Evolutionary conservation across 2,329 filamentous ascomycete genomes (phyloP), one percentile per base, ranked within the genome.

Genomic region (Trichoderma cornu-damae): DNA sequence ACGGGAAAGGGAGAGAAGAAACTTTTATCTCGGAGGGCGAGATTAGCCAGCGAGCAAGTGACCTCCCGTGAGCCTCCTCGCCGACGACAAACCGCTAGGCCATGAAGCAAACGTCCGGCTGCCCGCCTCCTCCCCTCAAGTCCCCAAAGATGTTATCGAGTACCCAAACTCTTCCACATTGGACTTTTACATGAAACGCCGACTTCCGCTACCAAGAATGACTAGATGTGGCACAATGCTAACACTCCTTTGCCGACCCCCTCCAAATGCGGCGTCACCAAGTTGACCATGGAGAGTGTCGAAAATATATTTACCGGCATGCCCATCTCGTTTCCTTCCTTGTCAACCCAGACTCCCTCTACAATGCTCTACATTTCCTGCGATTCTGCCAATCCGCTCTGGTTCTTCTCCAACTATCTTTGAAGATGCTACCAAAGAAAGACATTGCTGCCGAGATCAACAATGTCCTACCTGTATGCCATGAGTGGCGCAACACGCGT

Each of bases 271-370:
- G 78, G 77, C 24, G 81, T 64, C 34, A 79, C 61, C 52, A 75
- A 61, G 8, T 79, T 40, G 0, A 72, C 72, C 54, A 80, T 67
- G 22, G 80, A 65, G 38, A 77, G 73, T 0, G 75, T 79, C 3
- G 70, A 71, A n/a, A 81, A 66, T 14, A 79, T 73, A 62, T 80
- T 80, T 40, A 79, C 71, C 5, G 73, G 74, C 50, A 79, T 63
- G 30, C 67, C 73, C n/a, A 62, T 63, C 65, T 80, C 77, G 52
- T 73, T 69, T 1, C 74, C 77, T 53, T 76, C 74, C 12, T 65
- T 59, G 37, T 65, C 49, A n/a, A 61, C 52, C 37, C 60, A 63
- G 5, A 58, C 49, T 6, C 57, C 37, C 7, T 48, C 54, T 6
- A 63, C 53, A 14, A 67, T 56, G 34, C 7, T 48, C 54, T 6